Base-by-base conservation (phyloP, 2,329 filamentous ascomycete genomes). In the Beauveria brongniartii region DNA sequence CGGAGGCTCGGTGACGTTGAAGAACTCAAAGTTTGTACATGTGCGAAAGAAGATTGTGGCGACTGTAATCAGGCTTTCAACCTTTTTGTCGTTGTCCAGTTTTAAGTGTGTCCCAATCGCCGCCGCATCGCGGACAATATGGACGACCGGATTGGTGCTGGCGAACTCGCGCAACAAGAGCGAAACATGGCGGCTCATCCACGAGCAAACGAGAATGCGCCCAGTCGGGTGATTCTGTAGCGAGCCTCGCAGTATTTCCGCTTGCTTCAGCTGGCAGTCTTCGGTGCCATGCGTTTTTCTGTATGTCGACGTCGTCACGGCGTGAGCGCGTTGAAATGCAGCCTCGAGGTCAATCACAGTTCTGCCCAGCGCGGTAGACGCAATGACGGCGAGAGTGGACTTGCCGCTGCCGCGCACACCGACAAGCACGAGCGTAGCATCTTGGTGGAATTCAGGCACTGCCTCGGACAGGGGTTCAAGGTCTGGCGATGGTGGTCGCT, bases 1-100 rank as follows among this genome's bases (percentile, higher is more conserved):
- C 9, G 37, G 10, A 20, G 74, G 76, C 68, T 90, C 87, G 2
- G 86, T 86, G 18, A 89, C 76, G 66, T 91, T 91, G 75, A 86
- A 91, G 70, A 91, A 92, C 68, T 92, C 89, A 64, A 88, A 82
- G 65, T 90, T 91, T 12, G 86, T 87, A 68, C 86, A 90, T 1
- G 78, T 79, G 54, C 86, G 79, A 65, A 89, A 85, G 18, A 88
- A 80, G 2, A 79, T 75, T 24, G 77, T 79, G 64, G 80, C 83
- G 16, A 81, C 79, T 20, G 80, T 77, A 28, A 90, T 72, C 7
- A 90, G 76, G 51, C 82, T 82, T 48, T 78, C 75, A 1, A 87
- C 77, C 65, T 83, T 84, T 43, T 78, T 74, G 30, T 80, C 73
- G 55, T 85, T 79, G 66, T 77, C 77, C n/a, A 81, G 75, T 47